Evolutionary conservation across 2,329 filamentous ascomycete species (phyloP).

Genomic region (Epichloe typhina): DNA sequence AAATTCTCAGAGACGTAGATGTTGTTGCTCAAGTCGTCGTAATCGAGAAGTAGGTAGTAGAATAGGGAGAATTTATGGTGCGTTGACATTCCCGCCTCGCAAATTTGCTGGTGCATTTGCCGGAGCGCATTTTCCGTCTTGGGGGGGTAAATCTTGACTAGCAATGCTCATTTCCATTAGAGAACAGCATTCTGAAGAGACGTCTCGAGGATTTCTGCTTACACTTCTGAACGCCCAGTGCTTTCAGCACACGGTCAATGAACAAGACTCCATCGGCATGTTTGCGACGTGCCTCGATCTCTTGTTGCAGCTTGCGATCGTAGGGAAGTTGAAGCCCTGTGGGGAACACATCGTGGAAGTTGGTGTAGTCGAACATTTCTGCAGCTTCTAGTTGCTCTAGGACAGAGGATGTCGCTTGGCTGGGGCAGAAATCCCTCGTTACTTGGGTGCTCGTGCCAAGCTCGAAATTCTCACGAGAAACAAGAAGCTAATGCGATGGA

Average conservation of each 20-base stretch:
- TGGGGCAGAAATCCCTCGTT: not conserved
- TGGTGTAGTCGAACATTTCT: slow-evolving; percentile 49
- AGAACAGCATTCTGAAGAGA: not conserved
- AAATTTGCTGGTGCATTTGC: slow-evolving; percentile 57
- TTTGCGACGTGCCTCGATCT: slow-evolving; percentile 55
- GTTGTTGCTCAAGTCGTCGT: slow-evolving; percentile 40
- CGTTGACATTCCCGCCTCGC: slow-evolving; percentile 47
- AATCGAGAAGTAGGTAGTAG: slow-evolving; percentile 73
- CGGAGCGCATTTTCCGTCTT: slow-evolving; percentile 51
- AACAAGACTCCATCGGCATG: slow-evolving; percentile 59
- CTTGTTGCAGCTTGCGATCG: slow-evolving; percentile 44
- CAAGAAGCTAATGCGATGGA: too few species aligned
- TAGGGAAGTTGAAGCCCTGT: slow-evolving; percentile 48
- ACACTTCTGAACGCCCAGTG: slow-evolving; percentile 60
- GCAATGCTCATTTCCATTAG: not conserved
- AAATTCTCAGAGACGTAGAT: slow-evolving; percentile 43
- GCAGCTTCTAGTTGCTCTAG: not conserved
- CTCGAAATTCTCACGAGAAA: too few species aligned
- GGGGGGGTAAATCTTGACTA: slow-evolving; percentile 59
- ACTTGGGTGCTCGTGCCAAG: too few species aligned
- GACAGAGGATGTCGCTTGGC: not conserved
- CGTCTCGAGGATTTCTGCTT: slow-evolving; percentile 1
- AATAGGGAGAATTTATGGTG: slow-evolving; percentile 74
- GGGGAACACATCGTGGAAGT: slow-evolving; percentile 57
- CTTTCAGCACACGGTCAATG: slow-evolving; percentile 62